These are phyloP conservation scores for Rhizopus stolonifer DNA, from an alignment of 371 early-diverging fungal genomes.

Conservation along the genomic window DNA sequence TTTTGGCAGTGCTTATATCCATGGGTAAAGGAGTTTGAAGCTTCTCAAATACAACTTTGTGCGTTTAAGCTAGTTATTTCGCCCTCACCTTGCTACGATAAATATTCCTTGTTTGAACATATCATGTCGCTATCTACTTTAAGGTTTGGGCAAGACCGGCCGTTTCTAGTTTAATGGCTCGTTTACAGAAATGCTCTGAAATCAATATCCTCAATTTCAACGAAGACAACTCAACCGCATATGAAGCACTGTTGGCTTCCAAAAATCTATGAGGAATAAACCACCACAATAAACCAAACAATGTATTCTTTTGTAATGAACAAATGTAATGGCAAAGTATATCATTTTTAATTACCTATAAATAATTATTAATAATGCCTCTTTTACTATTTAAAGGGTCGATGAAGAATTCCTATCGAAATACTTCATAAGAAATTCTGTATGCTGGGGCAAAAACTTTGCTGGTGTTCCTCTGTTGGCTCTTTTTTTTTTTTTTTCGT, in stretches of 20 bases:
- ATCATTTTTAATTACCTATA: too few relatives aligned
- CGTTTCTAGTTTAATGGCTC: constrained; percentile 1
- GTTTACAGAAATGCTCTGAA: neutral
- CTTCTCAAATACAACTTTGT: constrained; percentile 10
- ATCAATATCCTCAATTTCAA: neutral
- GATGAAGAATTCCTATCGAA: constrained; percentile 9
- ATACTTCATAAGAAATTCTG: constrained; percentile 6
- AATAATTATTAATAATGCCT: constrained; percentile 1
- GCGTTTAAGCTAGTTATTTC: constrained; percentile 4
- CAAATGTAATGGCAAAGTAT: too few relatives aligned
- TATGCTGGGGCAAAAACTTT: constrained; percentile 10
- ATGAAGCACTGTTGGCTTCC: too few relatives aligned
- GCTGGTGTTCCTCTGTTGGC: constrained; percentile 10
- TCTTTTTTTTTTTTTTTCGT: constrained; percentile 11
- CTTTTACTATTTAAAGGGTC: constrained; percentile 6
- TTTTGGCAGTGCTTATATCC: constrained; percentile 8
- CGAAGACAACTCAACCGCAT: too few relatives aligned
- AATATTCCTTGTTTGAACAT: neutral
- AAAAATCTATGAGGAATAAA: too few relatives aligned
- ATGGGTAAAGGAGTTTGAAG: constrained; percentile 7
- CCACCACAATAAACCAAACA: too few relatives aligned
- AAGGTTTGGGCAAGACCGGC: constrained; percentile 1
- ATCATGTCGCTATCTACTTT: constrained; percentile 1
- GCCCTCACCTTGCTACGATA: constrained; percentile 2
- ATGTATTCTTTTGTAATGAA: too few relatives aligned